These are phyloP conservation scores for Suillus variegatus DNA, from an alignment of 768 basidiomycete genomes.

Conservation along the genomic window DNA sequence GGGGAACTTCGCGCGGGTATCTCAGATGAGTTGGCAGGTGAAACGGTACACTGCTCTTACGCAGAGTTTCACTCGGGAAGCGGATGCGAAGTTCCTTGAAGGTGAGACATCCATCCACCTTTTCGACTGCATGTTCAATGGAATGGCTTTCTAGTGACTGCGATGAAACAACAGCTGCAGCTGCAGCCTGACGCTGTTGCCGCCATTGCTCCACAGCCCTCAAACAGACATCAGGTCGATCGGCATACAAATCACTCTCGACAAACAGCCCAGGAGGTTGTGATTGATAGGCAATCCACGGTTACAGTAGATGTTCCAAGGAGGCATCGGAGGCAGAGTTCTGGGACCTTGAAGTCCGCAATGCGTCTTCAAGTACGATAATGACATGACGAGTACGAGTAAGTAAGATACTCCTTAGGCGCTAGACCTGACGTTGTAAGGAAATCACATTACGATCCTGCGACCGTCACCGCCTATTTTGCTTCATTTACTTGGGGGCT, in stretches of 20 bases:
- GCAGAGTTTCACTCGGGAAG: conserved; percentile 80
- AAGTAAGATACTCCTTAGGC: not conserved
- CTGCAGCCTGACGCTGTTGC: conserved; percentile 14
- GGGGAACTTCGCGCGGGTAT: conserved; percentile 72
- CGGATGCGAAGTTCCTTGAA: conserved; percentile 67
- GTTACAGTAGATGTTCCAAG: conserved; percentile 31
- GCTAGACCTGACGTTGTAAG: conserved; percentile 2
- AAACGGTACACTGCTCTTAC: conserved; percentile 78
- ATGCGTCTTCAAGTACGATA: conserved; percentile 37
- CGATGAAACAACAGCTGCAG: conserved; percentile 25
- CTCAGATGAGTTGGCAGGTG: conserved; percentile 83
- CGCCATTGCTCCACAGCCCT: conserved; percentile 21
- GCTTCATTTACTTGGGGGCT: not conserved
- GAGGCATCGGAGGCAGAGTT: conserved; percentile 32
- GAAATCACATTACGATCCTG: not conserved
- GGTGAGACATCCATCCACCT: conserved; percentile 40
- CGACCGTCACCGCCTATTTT: not conserved
- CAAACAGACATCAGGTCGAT: conserved; percentile 22
- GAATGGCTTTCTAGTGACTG: conserved; percentile 25
- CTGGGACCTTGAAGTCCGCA: conserved; percentile 37
- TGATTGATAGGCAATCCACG: conserved; percentile 30
- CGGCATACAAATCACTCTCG: conserved; percentile 33
- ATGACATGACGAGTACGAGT: conserved; percentile 13
- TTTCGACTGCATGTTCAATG: not conserved
- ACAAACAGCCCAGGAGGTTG: conserved; percentile 23